A percentile compares a stretch with the other conserved stretches of the same genome.
These are phyloP conservation scores for Sclerotinia nivalis DNA, from an alignment of 2,329 filamentous ascomycete species.

Conservation along the genomic window DNA sequence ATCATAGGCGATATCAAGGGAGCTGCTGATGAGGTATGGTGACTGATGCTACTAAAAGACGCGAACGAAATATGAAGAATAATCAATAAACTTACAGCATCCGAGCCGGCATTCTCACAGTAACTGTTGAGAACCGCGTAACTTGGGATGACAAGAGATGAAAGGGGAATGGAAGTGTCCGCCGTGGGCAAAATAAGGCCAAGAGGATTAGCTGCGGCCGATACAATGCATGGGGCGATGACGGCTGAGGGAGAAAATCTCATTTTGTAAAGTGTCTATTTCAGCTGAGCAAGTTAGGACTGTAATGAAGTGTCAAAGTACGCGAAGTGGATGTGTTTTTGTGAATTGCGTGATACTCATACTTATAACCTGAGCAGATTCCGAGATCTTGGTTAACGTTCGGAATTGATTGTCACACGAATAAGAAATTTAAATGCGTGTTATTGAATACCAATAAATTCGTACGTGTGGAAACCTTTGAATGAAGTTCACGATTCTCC, in stretches of 20 bases:
- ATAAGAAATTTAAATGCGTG: neutral
- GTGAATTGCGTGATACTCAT: neutral
- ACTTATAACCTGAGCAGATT: neutral
- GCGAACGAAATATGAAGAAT: neutral
- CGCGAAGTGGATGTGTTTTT: neutral
- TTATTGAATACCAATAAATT: neutral
- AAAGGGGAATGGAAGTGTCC: neutral
- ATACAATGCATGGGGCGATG: neutral
- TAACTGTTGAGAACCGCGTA: constrained; percentile 2
- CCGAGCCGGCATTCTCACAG: neutral
- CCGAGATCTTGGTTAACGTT: neutral
- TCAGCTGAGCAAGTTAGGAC: no score
- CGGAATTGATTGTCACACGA: neutral
- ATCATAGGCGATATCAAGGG: neutral
- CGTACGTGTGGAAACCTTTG: neutral
- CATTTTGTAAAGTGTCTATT: neutral
- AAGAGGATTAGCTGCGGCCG: neutral
- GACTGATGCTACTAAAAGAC: fast-evolving
- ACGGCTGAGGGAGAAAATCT: neutral
- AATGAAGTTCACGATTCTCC: neutral
- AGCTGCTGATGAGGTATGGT: neutral
- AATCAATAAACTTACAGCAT: neutral
- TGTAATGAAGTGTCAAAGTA: neutral
- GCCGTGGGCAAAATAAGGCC: neutral
- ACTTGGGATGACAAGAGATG: neutral